Base-by-base conservation (phyloP, 2,329 filamentous ascomycete genomes). In the Aspergillus persii region DNA sequence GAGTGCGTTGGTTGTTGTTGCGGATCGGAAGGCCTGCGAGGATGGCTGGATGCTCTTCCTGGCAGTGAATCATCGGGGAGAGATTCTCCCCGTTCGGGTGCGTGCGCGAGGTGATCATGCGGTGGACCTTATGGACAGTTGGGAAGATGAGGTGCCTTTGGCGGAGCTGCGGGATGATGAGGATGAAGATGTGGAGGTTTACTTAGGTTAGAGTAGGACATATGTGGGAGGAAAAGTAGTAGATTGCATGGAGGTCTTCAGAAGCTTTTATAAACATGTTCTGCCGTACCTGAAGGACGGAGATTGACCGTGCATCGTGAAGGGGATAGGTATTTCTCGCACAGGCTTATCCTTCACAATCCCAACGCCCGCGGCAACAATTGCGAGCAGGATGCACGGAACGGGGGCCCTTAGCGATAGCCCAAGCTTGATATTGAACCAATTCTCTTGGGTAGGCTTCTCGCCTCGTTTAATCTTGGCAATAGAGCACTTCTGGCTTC, bases 11-110 rank as follows among this genome's bases (percentile, higher is more conserved):
- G 56, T 66, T 39, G 12, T 54, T 52, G 56, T 65, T 33, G 64
- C 61, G 7, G 63, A 66, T 62, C 61, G 61, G 26, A 63, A 61
- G 55, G 61, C 64, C 9, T 65, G 61, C 41, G 64, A 64, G 46
- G 59, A 64, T 2, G 64, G 62, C 4, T 64, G 60, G 64, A 56
- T 64, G 55, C 50, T 64, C 47, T 36, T 58, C 50, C 54, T 66
- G 15, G 62, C 53, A n/a, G 41, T 66, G 9, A 63, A 62, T 53
- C 62, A 66, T n/a, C 47, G 41, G 46, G 64, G 61, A 9, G 26
- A 58, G 49, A 27, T 66, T 60, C 56, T 66, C 46, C 62, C 62
- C 6, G 60, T 64, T 51, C 48, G 62, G 31, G 26, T 63, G 27
- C 54, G 63, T 27, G 58, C 61, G 12, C 41, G 48, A 31, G 63